phyloP scores from a whole-genome alignment of 352 stramenopile species.

The Phytophthora niederhauseri region DNA sequence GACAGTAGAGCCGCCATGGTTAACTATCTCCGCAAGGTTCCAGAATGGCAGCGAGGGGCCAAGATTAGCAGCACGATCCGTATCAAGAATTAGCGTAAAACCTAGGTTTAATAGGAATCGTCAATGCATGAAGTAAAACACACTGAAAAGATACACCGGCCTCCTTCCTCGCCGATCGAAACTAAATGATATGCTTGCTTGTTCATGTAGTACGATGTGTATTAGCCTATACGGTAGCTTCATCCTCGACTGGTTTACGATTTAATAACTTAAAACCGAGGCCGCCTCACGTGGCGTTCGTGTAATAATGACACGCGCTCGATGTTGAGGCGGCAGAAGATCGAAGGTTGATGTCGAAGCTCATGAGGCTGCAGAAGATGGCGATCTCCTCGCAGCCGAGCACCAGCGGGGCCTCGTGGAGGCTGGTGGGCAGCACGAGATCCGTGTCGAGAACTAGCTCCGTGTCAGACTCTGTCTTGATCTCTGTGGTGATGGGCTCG shows the following conservation, averaged over 20 bases:
- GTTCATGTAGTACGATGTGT: too few species aligned
- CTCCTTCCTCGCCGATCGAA: too few species aligned
- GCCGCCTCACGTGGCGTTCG: constrained; percentile 39
- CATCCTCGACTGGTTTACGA: constrained; percentile 3
- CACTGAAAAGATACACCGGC: too few species aligned
- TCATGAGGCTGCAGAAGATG: constrained; percentile 86
- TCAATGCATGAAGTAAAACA: too few species aligned
- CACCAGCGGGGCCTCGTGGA: constrained; percentile 65
- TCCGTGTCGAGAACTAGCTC: constrained; percentile 21
- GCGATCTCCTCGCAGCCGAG: constrained; percentile 70
- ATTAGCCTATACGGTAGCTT: not conserved
- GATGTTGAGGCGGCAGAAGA: constrained; percentile 6
- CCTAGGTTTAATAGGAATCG: not conserved
- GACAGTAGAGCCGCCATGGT: constrained; percentile 47
- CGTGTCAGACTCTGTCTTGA: constrained; percentile 17
- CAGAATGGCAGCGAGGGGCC: not conserved
- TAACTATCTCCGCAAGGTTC: not conserved
- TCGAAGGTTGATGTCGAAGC: constrained; percentile 52
- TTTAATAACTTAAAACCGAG: constrained; percentile 17
- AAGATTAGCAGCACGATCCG: not conserved
- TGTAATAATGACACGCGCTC: constrained; percentile 35
- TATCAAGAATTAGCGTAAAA: not conserved
- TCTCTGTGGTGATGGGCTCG: constrained; percentile 7
- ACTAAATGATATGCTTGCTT: too few species aligned
- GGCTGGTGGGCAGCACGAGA: constrained; percentile 53